A percentile compares a stretch with the other conserved stretches of the same genome.
Conservation (phyloP, 139 green algal genomes). For the Pseudopediastrum boryanum region DNA sequence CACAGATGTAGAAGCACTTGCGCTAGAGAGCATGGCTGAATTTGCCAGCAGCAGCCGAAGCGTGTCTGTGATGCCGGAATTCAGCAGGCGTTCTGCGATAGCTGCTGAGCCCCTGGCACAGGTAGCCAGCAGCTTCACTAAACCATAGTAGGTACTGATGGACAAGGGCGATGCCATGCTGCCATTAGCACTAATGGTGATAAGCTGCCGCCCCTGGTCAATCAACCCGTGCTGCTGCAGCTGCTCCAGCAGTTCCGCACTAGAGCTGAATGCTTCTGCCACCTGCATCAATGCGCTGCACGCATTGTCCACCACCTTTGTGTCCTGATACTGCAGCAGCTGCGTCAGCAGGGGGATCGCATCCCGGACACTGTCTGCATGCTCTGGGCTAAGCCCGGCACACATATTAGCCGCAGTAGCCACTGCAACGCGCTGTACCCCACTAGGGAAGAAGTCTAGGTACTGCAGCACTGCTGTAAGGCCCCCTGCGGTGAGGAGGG, state of each 20-base stretch:
- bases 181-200: slow-evolving; percentile 60
- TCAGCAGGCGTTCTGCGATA: slow-evolving; percentile 75
- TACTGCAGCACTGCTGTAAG: slow-evolving; percentile 91
- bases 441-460: slow-evolving; percentile 95
- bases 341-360: slow-evolving; percentile 87
- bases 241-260: slow-evolving; percentile 61
- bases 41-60: slow-evolving; percentile 59
- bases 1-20: not conserved
- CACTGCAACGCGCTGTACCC: slow-evolving; percentile 91
- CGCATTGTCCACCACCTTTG: slow-evolving; percentile 89
- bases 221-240: slow-evolving; percentile 80
- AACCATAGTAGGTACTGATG: slow-evolving; percentile 80
- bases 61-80: slow-evolving; percentile 55
- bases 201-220: slow-evolving; percentile 74
- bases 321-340: slow-evolving; percentile 77
- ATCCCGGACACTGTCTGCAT: slow-evolving; percentile 62
- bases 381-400: slow-evolving; percentile 57
- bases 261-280: slow-evolving; percentile 64
- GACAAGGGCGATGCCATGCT: slow-evolving; percentile 72
- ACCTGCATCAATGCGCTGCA: slow-evolving; percentile 86
- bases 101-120: slow-evolving; percentile 57
- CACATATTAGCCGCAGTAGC: slow-evolving; percentile 93
- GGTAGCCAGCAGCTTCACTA: slow-evolving; percentile 82
- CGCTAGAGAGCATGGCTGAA: slow-evolving; percentile 31
- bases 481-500: slow-evolving; percentile 78